phyloP scores from a whole-genome alignment of 345 rosid species.

The Citrus reticulata region DNA sequence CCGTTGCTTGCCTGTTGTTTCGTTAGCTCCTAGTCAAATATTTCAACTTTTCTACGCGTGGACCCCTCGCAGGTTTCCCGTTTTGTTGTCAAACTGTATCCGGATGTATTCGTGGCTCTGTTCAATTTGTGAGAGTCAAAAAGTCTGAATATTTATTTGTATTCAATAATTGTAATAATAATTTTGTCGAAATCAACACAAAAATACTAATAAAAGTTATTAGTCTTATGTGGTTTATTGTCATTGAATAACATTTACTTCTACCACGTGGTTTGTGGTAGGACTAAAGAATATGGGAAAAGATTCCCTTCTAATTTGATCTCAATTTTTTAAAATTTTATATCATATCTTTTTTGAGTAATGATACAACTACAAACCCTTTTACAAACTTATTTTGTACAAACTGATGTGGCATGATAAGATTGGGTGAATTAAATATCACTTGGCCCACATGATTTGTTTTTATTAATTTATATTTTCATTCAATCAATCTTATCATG shows the following conservation, averaged over 20 bases:
- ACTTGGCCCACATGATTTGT: too few species aligned
- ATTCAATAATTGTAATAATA: not conserved
- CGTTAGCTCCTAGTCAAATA: too few species aligned
- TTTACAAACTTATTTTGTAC: too few species aligned
- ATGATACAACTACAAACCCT: too few species aligned
- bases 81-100: not conserved
- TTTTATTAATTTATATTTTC: too few species aligned
- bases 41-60: not conserved
- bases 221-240: not conserved
- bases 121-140: not conserved
- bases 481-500: too few species aligned
- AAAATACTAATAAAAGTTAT: not conserved
- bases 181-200: not conserved
- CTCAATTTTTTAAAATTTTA: too few species aligned
- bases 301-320: fast-evolving
- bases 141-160: not conserved
- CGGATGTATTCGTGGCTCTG: not conserved
- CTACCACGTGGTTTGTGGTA: too few species aligned
- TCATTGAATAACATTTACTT: not conserved
- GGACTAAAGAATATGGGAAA: too few species aligned
- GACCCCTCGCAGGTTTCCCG: not conserved
- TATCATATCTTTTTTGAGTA: fast-evolving
- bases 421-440: too few species aligned
- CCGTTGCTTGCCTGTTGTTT: too few species aligned
- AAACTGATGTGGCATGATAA: too few species aligned